Base-by-base conservation (phyloP, 208 protist species). In the Trypanosoma mega region DNA sequence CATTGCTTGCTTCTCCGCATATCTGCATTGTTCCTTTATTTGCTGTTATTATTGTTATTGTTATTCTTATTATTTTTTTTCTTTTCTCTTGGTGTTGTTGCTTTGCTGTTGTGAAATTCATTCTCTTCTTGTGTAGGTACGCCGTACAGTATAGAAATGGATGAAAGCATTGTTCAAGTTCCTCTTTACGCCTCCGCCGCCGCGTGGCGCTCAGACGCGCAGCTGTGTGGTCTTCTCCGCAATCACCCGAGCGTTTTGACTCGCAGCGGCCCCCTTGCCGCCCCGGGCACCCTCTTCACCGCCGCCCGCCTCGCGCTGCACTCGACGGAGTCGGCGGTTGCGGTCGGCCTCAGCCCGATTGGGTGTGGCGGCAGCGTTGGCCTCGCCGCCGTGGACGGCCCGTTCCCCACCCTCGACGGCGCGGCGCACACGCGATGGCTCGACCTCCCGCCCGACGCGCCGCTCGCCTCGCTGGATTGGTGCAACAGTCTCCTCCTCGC, bases 231-330 rank as follows among this genome's bases (percentile, higher is more conserved):
- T 11, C 74, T 92, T 9, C 44, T 92, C 26, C 74, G 78, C 34
- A 95, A 95, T 52, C 82, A 92, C 72, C 27, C 74, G 14, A 82
- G 87, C 47, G 47, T 95, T 6, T 67, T 85, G 31, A 72, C 74
- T 9, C 52, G 54, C 48, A 80, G 74, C 56, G 41, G 43, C 12
- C 37, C 37, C 39, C 71, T 88, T 7, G 79, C 77, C 3, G 69
- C 79, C 1, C 43, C 72, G 0, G 80, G 75, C 1, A 82, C 66
- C 1, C 48, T 87, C n/a, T 89, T 91, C 52, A 61, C 61, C 11
- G 78, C 85, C 4, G 76, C 85, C 1, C 61, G 64, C 16, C 24
- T 95, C 11, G 65, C 81, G 16, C 68, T 87, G 39, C 85, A 92
- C 65, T 63, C 69, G 41, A 80, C 46, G 14, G 85, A 95, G 51